Percentiles rank a stretch among this genome's conserved stretches.
Evolutionary conservation across 352 stramenopile genomes (phyloP).

Genomic region (Phytophthora melonis): DNA sequence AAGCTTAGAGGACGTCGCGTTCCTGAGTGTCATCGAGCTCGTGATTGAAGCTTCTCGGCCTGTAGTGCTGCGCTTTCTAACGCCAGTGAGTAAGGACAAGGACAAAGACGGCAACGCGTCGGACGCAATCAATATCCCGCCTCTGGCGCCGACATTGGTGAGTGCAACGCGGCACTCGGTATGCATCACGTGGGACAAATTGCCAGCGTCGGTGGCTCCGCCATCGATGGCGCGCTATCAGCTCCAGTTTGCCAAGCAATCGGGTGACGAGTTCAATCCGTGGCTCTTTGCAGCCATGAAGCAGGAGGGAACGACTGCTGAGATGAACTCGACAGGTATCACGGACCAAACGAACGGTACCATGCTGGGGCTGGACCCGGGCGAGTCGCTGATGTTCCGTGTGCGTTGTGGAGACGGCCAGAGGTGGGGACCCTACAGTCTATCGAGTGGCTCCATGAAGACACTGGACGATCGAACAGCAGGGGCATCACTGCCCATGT

Average conservation of each 20-base stretch:
- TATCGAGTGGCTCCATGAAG: slow-evolving; percentile 64
- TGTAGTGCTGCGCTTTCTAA: slow-evolving; percentile 75
- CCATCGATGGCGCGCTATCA: slow-evolving; percentile 54
- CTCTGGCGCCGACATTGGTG: slow-evolving; percentile 70
- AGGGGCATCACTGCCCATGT: slow-evolving; percentile 4
- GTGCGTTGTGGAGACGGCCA: slow-evolving; percentile 66
- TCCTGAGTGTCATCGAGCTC: slow-evolving; percentile 80
- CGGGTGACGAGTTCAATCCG: slow-evolving; percentile 63
- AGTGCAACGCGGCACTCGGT: slow-evolving; percentile 68
- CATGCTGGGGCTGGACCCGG: slow-evolving; percentile 68
- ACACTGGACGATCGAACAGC: slow-evolving; percentile 47
- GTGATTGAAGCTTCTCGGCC: slow-evolving; percentile 78
- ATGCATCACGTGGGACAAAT: slow-evolving; percentile 71
- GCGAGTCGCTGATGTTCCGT: slow-evolving; percentile 66
- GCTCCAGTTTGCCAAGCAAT: slow-evolving; percentile 72
- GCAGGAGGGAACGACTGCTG: slow-evolving; percentile 43
- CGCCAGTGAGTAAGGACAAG: slow-evolving; percentile 50
- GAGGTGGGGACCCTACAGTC: slow-evolving; percentile 75
- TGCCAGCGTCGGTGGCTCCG: slow-evolving; percentile 25
- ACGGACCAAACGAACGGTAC: slow-evolving; percentile 69
- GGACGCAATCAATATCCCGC: slow-evolving; percentile 66
- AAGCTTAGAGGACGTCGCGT: slow-evolving; percentile 67
- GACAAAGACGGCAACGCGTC: slow-evolving; percentile 49
- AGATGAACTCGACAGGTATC: slow-evolving; percentile 54
- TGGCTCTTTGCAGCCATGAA: slow-evolving; percentile 70